Base-by-base conservation (phyloP, 2,329 filamentous ascomycete genomes). In the Pseudogymnoascus sp. region DNA sequence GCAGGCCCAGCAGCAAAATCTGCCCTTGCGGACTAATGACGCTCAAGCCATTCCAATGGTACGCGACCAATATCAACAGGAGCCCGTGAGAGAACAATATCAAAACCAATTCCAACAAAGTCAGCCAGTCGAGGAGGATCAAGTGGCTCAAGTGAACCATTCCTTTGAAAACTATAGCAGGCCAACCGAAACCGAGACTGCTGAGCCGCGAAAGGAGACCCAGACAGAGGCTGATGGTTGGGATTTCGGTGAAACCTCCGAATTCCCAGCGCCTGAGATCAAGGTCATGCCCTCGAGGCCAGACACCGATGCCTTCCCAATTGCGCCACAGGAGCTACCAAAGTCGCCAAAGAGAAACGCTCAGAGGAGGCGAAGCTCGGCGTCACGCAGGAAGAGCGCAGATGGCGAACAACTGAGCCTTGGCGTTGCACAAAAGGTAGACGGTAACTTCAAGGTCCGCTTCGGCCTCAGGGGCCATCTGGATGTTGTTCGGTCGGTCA, bases 391-490 rank as follows among this genome's bases (percentile, higher is more conserved):
- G 67, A 81, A 86, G 66, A 89, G 85, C 64, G 79, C 84, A 6
- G 92, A 96, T 17, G 80, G 85, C 47, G 84, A 86, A 39, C 57
- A 59, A 17, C 71, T 85, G 37, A 79, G 81, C 0, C 69, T 84
- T 31, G 79, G 78, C 59, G 66, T 76, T 36, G 71, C 72, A 2
- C 79, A 84, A 61, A 89, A 86, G 70, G 74, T 80, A 0, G 92
- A 97, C 64, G 83, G 85, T 13, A 91, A 83, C 67, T 97, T 99
- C 78, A 97, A 95, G 74, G 87, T 97, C 63, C 85, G 92, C 59
- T 97, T 96, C 71, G 93, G 92, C 4, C 81, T 99, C 4, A 84
- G 93, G 59, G 94, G 94, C 1, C 94, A 99, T 73, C 81, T 99
- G 1, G 92, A 97, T 72, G 92, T 95, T 2, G 91, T 99, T 4